Conservation (phyloP, 805 yeast genomes). For the Metschnikowia anglica region DNA sequence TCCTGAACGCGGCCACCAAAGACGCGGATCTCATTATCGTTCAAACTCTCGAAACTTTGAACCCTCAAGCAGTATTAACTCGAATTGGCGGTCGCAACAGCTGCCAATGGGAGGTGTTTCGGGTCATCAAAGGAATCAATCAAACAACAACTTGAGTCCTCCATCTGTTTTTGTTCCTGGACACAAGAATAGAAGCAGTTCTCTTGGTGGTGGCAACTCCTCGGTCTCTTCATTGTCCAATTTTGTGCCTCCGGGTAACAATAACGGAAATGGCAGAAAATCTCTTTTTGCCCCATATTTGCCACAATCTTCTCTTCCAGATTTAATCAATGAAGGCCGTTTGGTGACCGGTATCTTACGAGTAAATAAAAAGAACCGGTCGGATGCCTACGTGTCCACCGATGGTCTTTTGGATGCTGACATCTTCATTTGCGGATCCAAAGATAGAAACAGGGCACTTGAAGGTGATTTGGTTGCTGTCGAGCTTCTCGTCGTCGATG, state of each 20-base stretch:
- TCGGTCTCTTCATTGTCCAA: constrained; percentile 51
- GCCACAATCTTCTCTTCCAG: constrained; percentile 91
- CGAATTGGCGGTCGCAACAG: constrained; percentile 67
- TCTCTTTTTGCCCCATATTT: constrained; percentile 94
- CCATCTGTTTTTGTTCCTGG: constrained; percentile 65
- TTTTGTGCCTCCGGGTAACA: constrained; percentile 32
- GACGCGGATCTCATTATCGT: constrained; percentile 42
- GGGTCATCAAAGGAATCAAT: constrained; percentile 19
- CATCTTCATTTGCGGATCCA: constrained; percentile 95
- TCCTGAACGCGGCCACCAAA: constrained; percentile 42
- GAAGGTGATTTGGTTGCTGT: constrained; percentile 97
- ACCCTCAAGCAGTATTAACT: constrained; percentile 40
- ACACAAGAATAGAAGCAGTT: constrained; percentile 67
- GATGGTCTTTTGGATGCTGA: constrained; percentile 96
- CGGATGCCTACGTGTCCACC: constrained; percentile 98
- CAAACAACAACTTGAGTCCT: constrained; percentile 36
- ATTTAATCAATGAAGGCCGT: constrained; percentile 82
- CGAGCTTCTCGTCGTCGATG: constrained; percentile 91
- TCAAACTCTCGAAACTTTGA: constrained; percentile 41
- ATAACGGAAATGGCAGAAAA: constrained; percentile 54
- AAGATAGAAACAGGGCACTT: constrained; percentile 94
- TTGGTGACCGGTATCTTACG: constrained; percentile 89
- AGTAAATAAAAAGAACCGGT: constrained; percentile 93
- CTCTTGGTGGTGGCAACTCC: constrained; percentile 60
- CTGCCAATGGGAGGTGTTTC: constrained; percentile 32